Percentiles rank a stretch among this genome's conserved stretches.
Evolutionary conservation across 257 asterid genomes (phyloP).

Genomic region (Vinca minor): DNA sequence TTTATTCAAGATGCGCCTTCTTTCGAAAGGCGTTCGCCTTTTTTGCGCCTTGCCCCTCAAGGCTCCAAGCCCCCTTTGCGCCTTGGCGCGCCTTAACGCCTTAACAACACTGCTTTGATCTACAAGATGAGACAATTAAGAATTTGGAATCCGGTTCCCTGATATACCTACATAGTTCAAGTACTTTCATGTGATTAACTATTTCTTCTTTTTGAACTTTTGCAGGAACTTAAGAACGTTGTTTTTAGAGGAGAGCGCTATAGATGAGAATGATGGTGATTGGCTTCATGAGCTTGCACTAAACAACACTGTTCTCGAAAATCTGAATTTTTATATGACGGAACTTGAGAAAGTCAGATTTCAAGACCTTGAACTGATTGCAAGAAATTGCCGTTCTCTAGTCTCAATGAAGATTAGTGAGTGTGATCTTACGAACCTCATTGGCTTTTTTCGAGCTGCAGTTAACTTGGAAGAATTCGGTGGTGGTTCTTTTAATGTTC

Average conservation of each 20-base stretch:
- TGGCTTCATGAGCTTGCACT: constrained; percentile 70
- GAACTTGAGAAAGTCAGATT: constrained; percentile 34
- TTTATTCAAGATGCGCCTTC: too few species aligned
- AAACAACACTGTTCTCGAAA: constrained; percentile 56
- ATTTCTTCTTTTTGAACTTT: neutral
- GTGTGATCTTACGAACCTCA: constrained; percentile 44
- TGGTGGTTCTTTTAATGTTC: constrained; percentile 58
- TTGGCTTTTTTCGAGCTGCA: constrained; percentile 50
- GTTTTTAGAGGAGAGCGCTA: constrained; percentile 62
- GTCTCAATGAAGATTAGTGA: constrained; percentile 62
- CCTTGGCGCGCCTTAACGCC: too few species aligned
- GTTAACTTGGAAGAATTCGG: constrained; percentile 64
- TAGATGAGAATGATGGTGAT: constrained; percentile 53
- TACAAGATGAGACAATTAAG: neutral
- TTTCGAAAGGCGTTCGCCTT: too few species aligned
- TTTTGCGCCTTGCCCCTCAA: too few species aligned
- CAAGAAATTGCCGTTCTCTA: constrained; percentile 51
- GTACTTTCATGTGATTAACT: neutral
- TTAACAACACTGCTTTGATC: too few species aligned
- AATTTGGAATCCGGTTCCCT: neutral
- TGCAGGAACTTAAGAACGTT: constrained; percentile 55
- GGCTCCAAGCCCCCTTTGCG: too few species aligned
- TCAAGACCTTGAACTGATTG: constrained; percentile 66
- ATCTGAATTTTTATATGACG: constrained; percentile 66
- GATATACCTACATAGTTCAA: neutral